Evolutionary conservation across 768 basidiomycete species (phyloP).

Genomic region (Hygrophorus pudorinus): DNA sequence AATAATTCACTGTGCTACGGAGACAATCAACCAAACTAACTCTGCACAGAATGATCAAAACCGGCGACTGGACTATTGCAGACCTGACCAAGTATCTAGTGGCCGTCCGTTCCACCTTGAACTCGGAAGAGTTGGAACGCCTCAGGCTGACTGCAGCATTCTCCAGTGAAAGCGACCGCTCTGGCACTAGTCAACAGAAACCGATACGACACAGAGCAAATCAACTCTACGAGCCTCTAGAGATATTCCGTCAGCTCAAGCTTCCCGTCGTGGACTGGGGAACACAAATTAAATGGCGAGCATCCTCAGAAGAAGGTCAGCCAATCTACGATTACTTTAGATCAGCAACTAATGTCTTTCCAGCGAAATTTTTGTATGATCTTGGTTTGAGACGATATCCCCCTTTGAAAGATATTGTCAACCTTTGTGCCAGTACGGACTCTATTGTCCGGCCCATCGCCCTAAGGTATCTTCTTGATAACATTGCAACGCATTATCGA

Average conservation of each 20-base stretch:
- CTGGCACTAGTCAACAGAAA: slow-evolving; percentile 20
- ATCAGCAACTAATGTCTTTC: slow-evolving; percentile 1
- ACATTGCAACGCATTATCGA: slow-evolving; percentile 49
- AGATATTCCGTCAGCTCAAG: slow-evolving; percentile 58
- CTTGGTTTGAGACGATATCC: slow-evolving; percentile 65
- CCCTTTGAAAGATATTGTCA: slow-evolving; percentile 52
- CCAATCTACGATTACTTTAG: neutral
- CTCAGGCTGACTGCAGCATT: slow-evolving; percentile 70
- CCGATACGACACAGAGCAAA: slow-evolving; percentile 47
- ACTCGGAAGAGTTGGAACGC: slow-evolving; percentile 36
- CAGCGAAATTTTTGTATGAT: slow-evolving; percentile 73
- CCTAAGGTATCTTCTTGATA: slow-evolving; percentile 75
- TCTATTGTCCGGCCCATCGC: slow-evolving; percentile 43
- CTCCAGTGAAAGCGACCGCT: slow-evolving; percentile 36
- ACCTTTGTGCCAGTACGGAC: slow-evolving; percentile 55
- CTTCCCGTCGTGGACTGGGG: slow-evolving; percentile 90
- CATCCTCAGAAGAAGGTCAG: slow-evolving; percentile 78
- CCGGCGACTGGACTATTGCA: slow-evolving; percentile 80
- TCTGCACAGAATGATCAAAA: slow-evolving; percentile 65
- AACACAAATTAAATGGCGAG: slow-evolving; percentile 63
- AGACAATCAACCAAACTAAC: neutral
- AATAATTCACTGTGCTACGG: neutral
- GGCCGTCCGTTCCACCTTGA: slow-evolving; percentile 54
- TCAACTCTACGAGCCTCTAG: slow-evolving; percentile 79
- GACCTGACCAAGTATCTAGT: slow-evolving; percentile 86